Base-by-base conservation (phyloP, 352 stramenopile genomes). In the Pythium phragmitis region DNA sequence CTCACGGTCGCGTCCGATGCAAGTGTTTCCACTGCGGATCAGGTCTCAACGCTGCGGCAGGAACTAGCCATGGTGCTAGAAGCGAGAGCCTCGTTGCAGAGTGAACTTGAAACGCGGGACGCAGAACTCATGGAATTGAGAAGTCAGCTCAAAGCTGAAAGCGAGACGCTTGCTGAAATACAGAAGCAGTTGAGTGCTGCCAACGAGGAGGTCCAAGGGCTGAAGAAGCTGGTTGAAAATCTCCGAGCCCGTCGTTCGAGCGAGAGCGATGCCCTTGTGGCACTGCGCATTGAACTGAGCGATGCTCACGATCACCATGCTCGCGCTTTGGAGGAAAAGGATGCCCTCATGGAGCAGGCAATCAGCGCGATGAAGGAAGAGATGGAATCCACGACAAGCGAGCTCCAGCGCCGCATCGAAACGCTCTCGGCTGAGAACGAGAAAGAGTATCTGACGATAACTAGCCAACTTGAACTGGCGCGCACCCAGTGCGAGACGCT, bases 1-100 rank as follows among this genome's bases (percentile, higher is more conserved):
- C 45, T 63, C 5, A 13, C 30, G 9, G 21, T 47, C 21, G 46
- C 56, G 17, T 26, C 42, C 4, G 21, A 43, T 2, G 34, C 13
- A 7, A 45, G 14, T 30, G 33, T 46, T n/a, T 19, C 21, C 19
- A 56, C 33, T 4, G 23, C 34, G 9, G 33, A 47, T 8, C 12
- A 56, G 23, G 0, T 63, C 16, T 42, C n/a, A 30, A 23, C 7
- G 7, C 57, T 63, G 39, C 57, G 50, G 16, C 45, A 57, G 21
- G 57, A 63, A 34, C n/a, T 63, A 12, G 34, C 36, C 12, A 4
- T n/a, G 2, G 30, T 17, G 16, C 26, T 3, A 7, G 54, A 60
- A 41, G 26, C 54, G 26, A 52, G 19, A 1, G 16, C 26, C 7
- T 41, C 36, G 13, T 28, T 57, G 21, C 46, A 48, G 9, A 52